phyloP scores from a whole-genome alignment of 768 basidiomycete species.

The Sporobolomyces phaffii region DNA sequence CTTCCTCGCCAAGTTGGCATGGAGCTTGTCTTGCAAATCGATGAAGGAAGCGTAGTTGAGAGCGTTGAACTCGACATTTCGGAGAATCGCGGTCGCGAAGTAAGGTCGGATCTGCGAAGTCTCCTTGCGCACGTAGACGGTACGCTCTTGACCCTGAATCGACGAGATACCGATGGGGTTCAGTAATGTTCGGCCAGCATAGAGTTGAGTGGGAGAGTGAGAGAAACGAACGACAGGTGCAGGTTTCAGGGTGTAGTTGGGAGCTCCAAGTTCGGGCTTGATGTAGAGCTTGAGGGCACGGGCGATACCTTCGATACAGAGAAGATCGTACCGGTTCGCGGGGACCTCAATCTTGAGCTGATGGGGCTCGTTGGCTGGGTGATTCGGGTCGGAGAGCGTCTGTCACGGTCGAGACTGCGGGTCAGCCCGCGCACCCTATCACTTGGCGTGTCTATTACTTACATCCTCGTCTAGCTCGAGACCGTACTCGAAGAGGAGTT shows the following conservation, averaged over 20 bases:
- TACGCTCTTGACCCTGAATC: slow-evolving; percentile 50
- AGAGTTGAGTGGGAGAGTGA: slow-evolving; percentile 54
- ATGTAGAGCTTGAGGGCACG: slow-evolving; percentile 79
- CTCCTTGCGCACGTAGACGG: slow-evolving; percentile 67
- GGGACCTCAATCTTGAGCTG: slow-evolving; percentile 99
- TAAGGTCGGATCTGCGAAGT: slow-evolving; percentile 76
- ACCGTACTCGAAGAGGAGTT: slow-evolving; percentile 93
- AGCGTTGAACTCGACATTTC: slow-evolving; percentile 80
- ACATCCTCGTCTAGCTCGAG: slow-evolving; percentile 98
- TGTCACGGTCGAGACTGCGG: slow-evolving; percentile 5
- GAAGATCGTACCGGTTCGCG: slow-evolving; percentile 97
- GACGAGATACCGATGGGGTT: no score
- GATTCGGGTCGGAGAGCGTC: slow-evolving; percentile 38
- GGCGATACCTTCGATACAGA: slow-evolving; percentile 94
- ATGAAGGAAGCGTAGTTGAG: slow-evolving; percentile 93
- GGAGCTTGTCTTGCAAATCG: slow-evolving; percentile 97
- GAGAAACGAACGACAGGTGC: slow-evolving; percentile 46
- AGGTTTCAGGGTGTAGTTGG: slow-evolving; percentile 28
- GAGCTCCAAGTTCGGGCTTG: slow-evolving; percentile 24
- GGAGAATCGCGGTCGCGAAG: slow-evolving; percentile 84
- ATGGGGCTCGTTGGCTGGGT: slow-evolving; percentile 48
- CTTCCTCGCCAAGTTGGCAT: slow-evolving; percentile 86
- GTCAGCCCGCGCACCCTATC: no score
- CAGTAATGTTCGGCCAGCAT: no score
- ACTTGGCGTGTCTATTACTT: not conserved